Conservation (phyloP, 2,329 filamentous ascomycete species). For the Talaromyces pinophilus region DNA sequence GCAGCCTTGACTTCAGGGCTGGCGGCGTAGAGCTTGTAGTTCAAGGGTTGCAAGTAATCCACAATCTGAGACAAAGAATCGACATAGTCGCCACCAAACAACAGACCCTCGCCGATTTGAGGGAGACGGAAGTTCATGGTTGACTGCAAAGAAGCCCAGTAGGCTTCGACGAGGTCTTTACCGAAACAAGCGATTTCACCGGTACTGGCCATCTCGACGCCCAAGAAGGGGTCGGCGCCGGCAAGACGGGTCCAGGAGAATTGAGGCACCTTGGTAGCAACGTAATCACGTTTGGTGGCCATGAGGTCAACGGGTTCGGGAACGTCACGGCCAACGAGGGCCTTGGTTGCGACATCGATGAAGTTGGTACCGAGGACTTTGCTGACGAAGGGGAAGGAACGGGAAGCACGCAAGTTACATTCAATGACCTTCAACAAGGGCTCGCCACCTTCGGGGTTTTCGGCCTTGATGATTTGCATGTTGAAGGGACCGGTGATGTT, state of each 20-base stretch:
- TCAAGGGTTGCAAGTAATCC: conserved; percentile 82
- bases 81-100: conserved; percentile 82
- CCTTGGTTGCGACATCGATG: conserved; percentile 92
- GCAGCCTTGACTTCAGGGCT: conserved; percentile 78
- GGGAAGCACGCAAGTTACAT: conserved; percentile 95
- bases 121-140: conserved; percentile 99
- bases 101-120: conserved; percentile 88
- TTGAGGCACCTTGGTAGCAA: conserved; percentile 96
- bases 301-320: conserved; percentile 86
- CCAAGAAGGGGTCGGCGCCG: conserved; percentile 94
- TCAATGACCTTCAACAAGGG: conserved; percentile 92
- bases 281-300: conserved; percentile 82
- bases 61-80: conserved; percentile 75
- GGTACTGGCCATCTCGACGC: conserved; percentile 95
- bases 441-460: conserved; percentile 71
- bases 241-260: conserved; percentile 99
- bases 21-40: conserved; percentile 92
- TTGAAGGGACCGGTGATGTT: conserved; percentile 98
- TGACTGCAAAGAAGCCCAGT: conserved; percentile 94
- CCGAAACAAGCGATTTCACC: conserved; percentile 99
- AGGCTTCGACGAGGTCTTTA: conserved; percentile 91
- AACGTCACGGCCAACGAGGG: conserved; percentile 80
- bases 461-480: conserved; percentile 99
- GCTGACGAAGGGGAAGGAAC: conserved; percentile 97
- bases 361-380: conserved; percentile 97